Conservation (phyloP, 2,329 filamentous ascomycete genomes). For the Elsinoe batatas region DNA sequence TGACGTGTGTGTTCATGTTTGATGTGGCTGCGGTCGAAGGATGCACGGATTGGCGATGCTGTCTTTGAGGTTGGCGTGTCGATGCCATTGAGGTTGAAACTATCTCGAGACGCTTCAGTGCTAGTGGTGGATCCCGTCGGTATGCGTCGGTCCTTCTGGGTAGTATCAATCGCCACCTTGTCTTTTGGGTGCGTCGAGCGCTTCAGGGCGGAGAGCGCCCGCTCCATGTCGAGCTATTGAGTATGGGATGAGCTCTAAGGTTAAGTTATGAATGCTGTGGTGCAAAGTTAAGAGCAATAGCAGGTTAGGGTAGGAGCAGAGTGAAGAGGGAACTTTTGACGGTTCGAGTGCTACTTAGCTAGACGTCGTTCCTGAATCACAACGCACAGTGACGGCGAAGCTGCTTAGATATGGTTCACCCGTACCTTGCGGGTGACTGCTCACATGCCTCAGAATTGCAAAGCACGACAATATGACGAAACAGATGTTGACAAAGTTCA, state of each 20-base stretch:
- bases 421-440: neutral
- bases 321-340: neutral
- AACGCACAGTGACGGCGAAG: neutral
- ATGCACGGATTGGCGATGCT: neutral
- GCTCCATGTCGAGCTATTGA: neutral
- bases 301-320: neutral
- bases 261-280: too few relatives aligned
- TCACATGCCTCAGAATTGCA: neutral
- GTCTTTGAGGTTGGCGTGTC: neutral
- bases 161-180: neutral
- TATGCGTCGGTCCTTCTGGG: neutral
- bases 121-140: slow-evolving; percentile 2
- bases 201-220: neutral
- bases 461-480: neutral
- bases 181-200: neutral
- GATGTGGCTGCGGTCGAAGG: slow-evolving; percentile 12
- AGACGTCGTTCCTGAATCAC: neutral
- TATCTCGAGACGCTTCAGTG: neutral
- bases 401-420: neutral
- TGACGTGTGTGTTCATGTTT: neutral
- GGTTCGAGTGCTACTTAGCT: neutral
- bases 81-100: neutral
- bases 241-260: too few relatives aligned
- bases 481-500: neutral
- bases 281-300: neutral